phyloP scores from a whole-genome alignment of 805 yeast genomes.

The Nakazawaea ishiwadae region DNA sequence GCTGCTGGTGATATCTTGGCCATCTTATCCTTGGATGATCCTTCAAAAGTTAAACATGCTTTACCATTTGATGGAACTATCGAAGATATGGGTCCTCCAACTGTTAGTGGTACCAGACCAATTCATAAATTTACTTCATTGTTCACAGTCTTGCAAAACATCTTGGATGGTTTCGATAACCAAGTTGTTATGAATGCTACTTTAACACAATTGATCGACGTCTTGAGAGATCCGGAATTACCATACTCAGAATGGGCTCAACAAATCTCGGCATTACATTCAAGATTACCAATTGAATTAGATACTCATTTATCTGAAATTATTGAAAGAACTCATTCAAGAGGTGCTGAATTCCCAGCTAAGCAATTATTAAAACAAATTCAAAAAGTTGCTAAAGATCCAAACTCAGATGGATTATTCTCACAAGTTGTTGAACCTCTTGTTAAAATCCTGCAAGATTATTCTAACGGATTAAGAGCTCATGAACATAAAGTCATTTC shows the following conservation, averaged over 20 bases:
- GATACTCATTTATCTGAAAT: conserved; percentile 62
- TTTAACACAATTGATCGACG: conserved; percentile 63
- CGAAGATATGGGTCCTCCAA: conserved; percentile 84
- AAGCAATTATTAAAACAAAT: conserved; percentile 72
- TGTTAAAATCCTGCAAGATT: conserved; percentile 62
- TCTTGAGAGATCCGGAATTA: conserved; percentile 71
- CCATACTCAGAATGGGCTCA: conserved; percentile 93
- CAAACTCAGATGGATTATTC: conserved; percentile 48
- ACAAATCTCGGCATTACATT: conserved; percentile 85
- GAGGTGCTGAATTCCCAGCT: conserved; percentile 90
- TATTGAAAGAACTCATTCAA: conserved; percentile 58
- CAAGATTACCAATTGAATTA: conserved; percentile 77
- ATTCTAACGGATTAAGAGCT: conserved; percentile 68
- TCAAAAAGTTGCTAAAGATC: conserved; percentile 52
- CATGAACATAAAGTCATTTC: conserved; percentile 82
- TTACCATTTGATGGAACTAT: conserved; percentile 90
- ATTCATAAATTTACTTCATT: conserved; percentile 64
- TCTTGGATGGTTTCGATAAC: conserved; percentile 88
- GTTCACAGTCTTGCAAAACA: conserved; percentile 63
- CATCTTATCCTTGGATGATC: conserved; percentile 90
- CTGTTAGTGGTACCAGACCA: conserved; percentile 77
- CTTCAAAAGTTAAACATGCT: conserved; percentile 96
- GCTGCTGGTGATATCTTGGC: conserved; percentile 97
- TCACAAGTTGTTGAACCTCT: conserved; percentile 67
- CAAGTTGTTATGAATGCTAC: conserved; percentile 90